Base-by-base conservation (phyloP, 2,329 filamentous ascomycete species). In the Penicillium sp. region DNA sequence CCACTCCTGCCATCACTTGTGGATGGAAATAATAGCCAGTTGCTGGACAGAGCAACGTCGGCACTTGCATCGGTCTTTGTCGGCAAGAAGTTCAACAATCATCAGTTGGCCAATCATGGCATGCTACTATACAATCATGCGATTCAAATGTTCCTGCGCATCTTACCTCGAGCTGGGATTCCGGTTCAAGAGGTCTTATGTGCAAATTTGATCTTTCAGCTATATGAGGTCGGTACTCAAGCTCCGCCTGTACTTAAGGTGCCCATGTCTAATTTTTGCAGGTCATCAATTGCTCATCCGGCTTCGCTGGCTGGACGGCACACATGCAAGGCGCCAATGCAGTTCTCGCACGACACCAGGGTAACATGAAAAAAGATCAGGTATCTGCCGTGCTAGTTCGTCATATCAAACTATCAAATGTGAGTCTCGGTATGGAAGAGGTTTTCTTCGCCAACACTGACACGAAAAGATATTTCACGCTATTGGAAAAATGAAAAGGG, bases 261-360 rank as follows among this genome's bases (percentile, higher is more conserved):
- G 34, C 34, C 13, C 11, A 6, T 36, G 5, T 34, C 50, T 60
- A 14, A 60, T 21, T 5, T 16, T 10, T 11, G 1, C 29, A 60
- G 57, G 10, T 60, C 4, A 55, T 60, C 11, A 55, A 58, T 27
- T 58, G 44, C n/a, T 54, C 57, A 8, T 54, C 55, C 11, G 57
- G 55, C 16, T 60, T 60, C 22, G 36, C 47, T 8, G 57, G 50
- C 9, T 60, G 55, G 57, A 60, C 52, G 48, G 55, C 57, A 45
- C 57, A 60, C 29, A 53, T 60, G 57, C 49, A 60, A 44, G 55
- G 57, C 9, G 57, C 58, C 36, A 60, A 60, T 55, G 56, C 49
- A 6, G 49, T 60, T 7, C 49, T 59, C 6, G 51, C 56, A 39
- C 58, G 39, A 31, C 46, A 60, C 51, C 36, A 49, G 22, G 48